phyloP scores from a whole-genome alignment of 352 stramenopile genomes.

The Pythium brachiatum region DNA sequence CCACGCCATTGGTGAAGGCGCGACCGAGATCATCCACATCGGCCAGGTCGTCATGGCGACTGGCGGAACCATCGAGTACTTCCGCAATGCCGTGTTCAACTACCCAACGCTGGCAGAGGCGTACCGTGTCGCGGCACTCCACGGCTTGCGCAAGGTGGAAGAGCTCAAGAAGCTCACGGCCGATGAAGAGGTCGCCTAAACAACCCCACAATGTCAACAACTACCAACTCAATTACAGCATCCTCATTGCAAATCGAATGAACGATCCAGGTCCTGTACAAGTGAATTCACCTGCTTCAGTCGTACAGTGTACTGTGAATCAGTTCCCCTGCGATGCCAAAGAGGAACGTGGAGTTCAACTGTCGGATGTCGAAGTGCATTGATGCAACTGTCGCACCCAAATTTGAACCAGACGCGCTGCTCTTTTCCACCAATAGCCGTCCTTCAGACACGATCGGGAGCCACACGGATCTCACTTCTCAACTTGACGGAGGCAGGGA shows the following conservation, averaged over 20 bases:
- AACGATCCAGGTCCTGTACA: too few relatives aligned
- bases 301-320: too few relatives aligned
- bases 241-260: neutral
- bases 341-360: neutral
- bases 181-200: constrained; percentile 17
- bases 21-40: constrained; percentile 91
- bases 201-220: neutral
- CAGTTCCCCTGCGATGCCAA: too few relatives aligned
- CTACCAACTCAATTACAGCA: neutral
- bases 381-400: neutral
- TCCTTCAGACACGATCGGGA: neutral
- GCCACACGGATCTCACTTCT: neutral
- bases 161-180: constrained; percentile 33
- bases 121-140: constrained; percentile 77
- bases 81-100: constrained; percentile 91
- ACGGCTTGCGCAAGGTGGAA: constrained; percentile 75
- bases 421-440: neutral
- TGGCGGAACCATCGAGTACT: constrained; percentile 85
- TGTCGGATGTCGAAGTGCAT: neutral
- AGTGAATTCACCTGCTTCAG: too few relatives aligned
- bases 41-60: constrained; percentile 86
- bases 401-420: neutral
- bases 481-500: neutral
- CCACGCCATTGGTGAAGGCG: constrained; percentile 81
- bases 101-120: constrained; percentile 89